phyloP scores from a whole-genome alignment of 768 basidiomycete genomes.

The Kwoniella europaea region DNA sequence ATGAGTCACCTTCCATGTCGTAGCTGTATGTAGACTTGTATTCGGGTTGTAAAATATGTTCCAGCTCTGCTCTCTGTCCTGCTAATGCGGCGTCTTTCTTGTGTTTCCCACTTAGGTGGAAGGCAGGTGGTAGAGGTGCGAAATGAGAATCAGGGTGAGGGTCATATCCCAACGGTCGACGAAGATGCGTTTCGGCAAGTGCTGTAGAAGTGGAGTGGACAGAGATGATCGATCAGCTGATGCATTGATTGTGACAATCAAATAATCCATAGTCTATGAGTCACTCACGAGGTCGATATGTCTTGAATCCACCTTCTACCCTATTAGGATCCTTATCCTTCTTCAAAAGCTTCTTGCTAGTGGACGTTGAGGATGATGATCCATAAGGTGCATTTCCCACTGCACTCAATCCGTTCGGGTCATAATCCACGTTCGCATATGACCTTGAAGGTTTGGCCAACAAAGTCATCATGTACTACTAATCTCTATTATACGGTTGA shows the following conservation, averaged over 20 bases:
- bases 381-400: slow-evolving; percentile 30
- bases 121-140: slow-evolving; percentile 45
- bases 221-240: background rate
- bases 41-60: slow-evolving; percentile 50
- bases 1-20: slow-evolving; percentile 30
- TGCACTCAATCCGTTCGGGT: slow-evolving; percentile 37
- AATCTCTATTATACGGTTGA: background rate
- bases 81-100: slow-evolving; percentile 39
- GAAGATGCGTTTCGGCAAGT: slow-evolving; percentile 45
- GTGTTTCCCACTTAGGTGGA: slow-evolving; percentile 34
- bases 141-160: slow-evolving; percentile 45
- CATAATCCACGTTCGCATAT: slow-evolving; percentile 45
- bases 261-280: background rate
- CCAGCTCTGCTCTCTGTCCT: slow-evolving; percentile 47
- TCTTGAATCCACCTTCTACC: slow-evolving; percentile 47
- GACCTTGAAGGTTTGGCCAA: slow-evolving; percentile 44
- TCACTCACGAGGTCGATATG: slow-evolving; percentile 47
- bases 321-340: slow-evolving; percentile 20
- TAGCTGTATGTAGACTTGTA: slow-evolving; percentile 31
- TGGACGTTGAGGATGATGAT: background rate
- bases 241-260: background rate
- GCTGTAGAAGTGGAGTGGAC: slow-evolving; percentile 22
- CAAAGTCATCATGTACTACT: slow-evolving; percentile 21
- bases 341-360: slow-evolving; percentile 8
- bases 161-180: slow-evolving; percentile 37